Conservation (phyloP, 2,329 filamentous ascomycete genomes). For the Graphilbum sp. region DNA sequence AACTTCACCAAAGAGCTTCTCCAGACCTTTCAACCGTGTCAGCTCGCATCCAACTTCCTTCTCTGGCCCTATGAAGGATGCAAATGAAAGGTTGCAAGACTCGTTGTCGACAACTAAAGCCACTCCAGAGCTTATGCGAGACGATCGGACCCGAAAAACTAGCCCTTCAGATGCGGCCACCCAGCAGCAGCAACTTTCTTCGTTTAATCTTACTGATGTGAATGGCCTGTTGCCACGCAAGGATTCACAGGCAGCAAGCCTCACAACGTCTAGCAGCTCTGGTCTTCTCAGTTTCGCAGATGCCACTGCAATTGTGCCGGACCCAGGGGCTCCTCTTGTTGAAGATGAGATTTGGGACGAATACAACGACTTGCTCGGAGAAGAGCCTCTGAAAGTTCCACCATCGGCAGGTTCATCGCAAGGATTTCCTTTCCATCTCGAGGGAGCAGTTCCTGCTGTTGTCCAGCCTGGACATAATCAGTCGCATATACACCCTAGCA, state of each 20-base stretch:
- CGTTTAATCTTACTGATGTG: no score
- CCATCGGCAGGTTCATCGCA: constrained; percentile 39
- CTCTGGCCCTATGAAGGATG: constrained; percentile 14
- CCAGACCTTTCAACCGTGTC: constrained; percentile 55
- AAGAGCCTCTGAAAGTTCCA: constrained; percentile 29
- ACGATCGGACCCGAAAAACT: constrained; percentile 18
- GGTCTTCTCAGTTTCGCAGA: constrained; percentile 41
- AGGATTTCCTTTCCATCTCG: constrained; percentile 36
- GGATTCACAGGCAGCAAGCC: constrained; percentile 44
- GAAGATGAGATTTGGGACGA: constrained; percentile 93
- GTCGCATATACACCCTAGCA: constrained; percentile 9
- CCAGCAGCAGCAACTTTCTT: constrained; percentile 10
- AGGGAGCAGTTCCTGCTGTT: constrained; percentile 10
- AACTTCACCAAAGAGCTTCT: constrained; percentile 66
- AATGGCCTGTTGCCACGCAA: constrained; percentile 64
- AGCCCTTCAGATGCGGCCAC: constrained; percentile 15
- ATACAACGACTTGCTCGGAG: constrained; percentile 76
- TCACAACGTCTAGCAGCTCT: constrained; percentile 50
- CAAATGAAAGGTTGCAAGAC: constrained; percentile 30
- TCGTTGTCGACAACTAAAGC: constrained; percentile 26
- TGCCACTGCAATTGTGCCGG: constrained; percentile 50
- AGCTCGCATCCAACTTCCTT: constrained; percentile 26
- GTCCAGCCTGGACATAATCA: constrained; percentile 10
- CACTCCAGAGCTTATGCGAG: constrained; percentile 22
- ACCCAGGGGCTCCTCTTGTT: constrained; percentile 41